Conservation (phyloP, 768 basidiomycete species). For the Leccinellum luteum region DNA sequence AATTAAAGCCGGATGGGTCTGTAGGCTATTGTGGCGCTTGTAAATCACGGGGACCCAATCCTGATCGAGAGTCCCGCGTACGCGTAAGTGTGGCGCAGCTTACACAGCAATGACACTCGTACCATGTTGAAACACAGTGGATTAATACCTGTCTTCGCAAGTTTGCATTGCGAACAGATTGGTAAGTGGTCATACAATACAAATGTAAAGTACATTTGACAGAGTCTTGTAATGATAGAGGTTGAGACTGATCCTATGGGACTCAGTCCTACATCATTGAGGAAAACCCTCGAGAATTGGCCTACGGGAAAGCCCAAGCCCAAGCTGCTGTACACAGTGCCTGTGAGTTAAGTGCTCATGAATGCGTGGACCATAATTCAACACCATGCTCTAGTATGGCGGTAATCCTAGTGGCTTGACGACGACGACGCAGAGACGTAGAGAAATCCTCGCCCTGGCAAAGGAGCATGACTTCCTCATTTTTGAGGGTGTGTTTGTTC, state of each 20-base stretch:
- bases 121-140: constrained; percentile 38
- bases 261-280: constrained; percentile 52
- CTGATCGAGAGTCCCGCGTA: constrained; percentile 78
- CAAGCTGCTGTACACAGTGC: constrained; percentile 73
- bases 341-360: constrained; percentile 35
- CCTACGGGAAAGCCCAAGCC: constrained; percentile 62
- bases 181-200: constrained; percentile 34
- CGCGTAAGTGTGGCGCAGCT: constrained; percentile 36
- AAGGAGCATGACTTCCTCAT: constrained; percentile 71
- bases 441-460: constrained; percentile 63
- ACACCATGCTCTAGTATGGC: constrained; percentile 48
- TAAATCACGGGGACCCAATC: constrained; percentile 71
- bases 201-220: neutral
- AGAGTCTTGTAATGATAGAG: constrained; percentile 41
- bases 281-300: constrained; percentile 66
- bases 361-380: neutral
- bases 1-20: neutral
- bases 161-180: constrained; percentile 49
- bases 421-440: constrained; percentile 56
- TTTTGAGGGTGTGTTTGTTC: constrained; percentile 55
- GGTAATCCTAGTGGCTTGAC: constrained; percentile 81
- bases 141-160: constrained; percentile 58
- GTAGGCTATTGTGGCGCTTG: constrained; percentile 62
- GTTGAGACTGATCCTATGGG: constrained; percentile 70
- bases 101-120: neutral